Evolutionary conservation across 2,329 filamentous ascomycete species (phyloP), one percentile per base, ranked within the genome.

Genomic region (Corinectria fuckeliana): DNA sequence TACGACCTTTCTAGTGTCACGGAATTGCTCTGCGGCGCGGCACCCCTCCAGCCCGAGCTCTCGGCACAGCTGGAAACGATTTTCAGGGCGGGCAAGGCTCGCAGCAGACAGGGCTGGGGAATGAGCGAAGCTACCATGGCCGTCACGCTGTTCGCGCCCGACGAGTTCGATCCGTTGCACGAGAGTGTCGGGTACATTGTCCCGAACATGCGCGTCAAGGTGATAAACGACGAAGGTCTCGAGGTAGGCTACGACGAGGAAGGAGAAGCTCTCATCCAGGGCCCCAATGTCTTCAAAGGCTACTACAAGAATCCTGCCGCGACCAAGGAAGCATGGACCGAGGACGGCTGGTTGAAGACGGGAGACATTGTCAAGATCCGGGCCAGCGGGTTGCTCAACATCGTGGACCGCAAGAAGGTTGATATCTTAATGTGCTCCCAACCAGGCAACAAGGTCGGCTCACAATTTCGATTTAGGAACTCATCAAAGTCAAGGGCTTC

Each of bases 391-490:
- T 3, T 58, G 6, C n/a, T 58, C 1, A 59, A 4, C 0, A 61
- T 61, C 4, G 44, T 57, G 18, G 57, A 61, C 16, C 44, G 60
- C 16, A 57, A 53, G 23, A 60, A 60, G 42, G 57, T 56, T 5
- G 7, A 21, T 16, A 4, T 16, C 30, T 5, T 44, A 11, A 23
- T 25, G 26, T 14, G 23, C 32, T n/a, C 13, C 14, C 14, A 6
- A 18, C 25, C 25, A 45, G 9, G 1, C 28, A n/a, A 21, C 25
- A 2, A 14, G 10, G n/a, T 18, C 3, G 13, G 3, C 39, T 52
- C 1, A 54, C 20, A 1, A 14, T 10, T 23, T 16, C 5, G 10
- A 30, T 6, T 1, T 14, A 55, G 45, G 42, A 51, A 23, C 54
- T 62, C 20, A 56, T 58, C 23, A 61, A 61, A 9, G 49, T 47